Evolutionary conservation across 306 rosid genomes (phyloP).

Genomic region (Quercus parvula): DNA sequence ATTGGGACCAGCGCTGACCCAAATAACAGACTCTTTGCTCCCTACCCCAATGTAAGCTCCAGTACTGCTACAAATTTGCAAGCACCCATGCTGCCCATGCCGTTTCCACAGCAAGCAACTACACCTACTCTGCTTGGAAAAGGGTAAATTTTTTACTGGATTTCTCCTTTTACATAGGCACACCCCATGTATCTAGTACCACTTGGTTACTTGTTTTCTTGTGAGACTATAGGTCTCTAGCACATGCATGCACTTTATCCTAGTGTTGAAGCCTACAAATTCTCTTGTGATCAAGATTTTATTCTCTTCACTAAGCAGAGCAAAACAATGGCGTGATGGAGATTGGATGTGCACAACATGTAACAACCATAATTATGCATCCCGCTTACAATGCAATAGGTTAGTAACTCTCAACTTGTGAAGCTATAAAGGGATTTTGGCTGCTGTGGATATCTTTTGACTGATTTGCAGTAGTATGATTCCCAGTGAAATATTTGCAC

Average conservation of each 20-base stretch:
- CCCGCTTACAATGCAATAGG: constrained; percentile 90
- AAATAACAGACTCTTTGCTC: constrained; percentile 42
- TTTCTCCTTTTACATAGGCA: constrained; percentile 15
- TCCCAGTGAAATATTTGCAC: background rate
- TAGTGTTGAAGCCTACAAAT: background rate
- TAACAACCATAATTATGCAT: constrained; percentile 94
- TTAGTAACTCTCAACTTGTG: constrained; percentile 25
- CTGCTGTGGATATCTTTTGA: background rate
- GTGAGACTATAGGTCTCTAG: constrained; percentile 7
- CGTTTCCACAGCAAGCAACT: constrained; percentile 55
- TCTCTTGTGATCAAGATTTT: background rate
- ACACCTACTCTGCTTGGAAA: constrained; percentile 70
- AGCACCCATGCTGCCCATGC: constrained; percentile 22
- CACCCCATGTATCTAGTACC: background rate
- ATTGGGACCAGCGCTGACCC: constrained; percentile 49
- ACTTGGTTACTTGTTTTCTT: background rate
- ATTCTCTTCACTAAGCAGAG: constrained; percentile 48
- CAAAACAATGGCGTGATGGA: constrained; percentile 94
- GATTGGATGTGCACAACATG: constrained; percentile 99
- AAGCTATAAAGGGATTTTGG: background rate
- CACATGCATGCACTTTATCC: background rate
- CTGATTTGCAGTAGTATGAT: background rate
- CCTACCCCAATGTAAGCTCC: constrained; percentile 41
- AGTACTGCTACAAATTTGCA: constrained; percentile 47
- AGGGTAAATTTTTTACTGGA: constrained; percentile 53